These are phyloP conservation scores for Tetrapisispora namnaoensis DNA, from an alignment of 805 yeast genomes.

Conservation along the genomic window DNA sequence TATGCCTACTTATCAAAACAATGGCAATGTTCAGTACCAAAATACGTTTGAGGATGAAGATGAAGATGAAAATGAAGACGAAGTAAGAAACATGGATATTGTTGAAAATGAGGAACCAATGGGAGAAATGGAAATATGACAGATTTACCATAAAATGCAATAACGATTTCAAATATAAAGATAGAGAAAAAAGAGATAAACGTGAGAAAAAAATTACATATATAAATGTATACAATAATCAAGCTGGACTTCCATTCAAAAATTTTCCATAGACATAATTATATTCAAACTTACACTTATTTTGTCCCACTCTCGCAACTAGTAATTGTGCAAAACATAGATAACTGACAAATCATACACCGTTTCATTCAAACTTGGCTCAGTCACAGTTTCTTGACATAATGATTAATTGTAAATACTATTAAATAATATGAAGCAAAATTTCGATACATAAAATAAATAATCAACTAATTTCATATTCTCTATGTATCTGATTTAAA, in stretches of 20 bases:
- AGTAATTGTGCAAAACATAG: neutral
- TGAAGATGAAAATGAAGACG: slow-evolving; percentile 24
- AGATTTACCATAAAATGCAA: neutral
- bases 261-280: neutral
- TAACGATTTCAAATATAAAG: neutral
- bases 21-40: slow-evolving; percentile 11
- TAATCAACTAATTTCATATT: neutral
- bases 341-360: neutral
- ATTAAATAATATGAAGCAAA: neutral
- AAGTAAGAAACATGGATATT: slow-evolving; percentile 17
- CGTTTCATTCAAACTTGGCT: neutral
- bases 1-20: slow-evolving; percentile 19
- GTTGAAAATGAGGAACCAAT: slow-evolving; percentile 32
- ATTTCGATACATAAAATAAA: neutral
- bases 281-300: neutral
- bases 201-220: too few relatives aligned
- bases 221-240: neutral
- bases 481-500: too few relatives aligned
- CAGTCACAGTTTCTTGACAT: neutral
- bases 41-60: slow-evolving; percentile 27
- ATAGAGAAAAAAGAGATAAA: neutral
- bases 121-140: slow-evolving; percentile 32
- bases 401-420: neutral
- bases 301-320: neutral
- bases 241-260: neutral